Evolutionary conservation across 176 grass and related monocot species (phyloP), one percentile per base, ranked within the genome.

Genomic region (Ensete ventricosum): DNA sequence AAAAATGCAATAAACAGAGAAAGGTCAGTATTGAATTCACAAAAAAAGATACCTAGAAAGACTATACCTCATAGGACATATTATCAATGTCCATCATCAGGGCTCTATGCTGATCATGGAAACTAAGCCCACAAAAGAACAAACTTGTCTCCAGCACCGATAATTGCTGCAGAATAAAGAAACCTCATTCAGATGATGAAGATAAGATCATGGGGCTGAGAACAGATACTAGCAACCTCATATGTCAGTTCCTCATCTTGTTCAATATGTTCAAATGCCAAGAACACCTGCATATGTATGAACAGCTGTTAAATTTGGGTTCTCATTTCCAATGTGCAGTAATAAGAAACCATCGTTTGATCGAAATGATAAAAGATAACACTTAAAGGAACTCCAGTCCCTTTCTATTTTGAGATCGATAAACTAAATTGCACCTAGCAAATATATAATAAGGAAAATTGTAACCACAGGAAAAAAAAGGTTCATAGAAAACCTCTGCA

Each of bases 21-120:
- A 29, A 19, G 2, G 2, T 34, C 29, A 1, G 27, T 1, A 26
- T 14, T 72, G 9, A 17, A 54, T 26, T 9, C 11, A 27, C 14
- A 7, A 73, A 19, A 52, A 72, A 34, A 73, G 13, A 11, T 55
- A 3, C 11, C 73, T 55, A 55, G 71, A 27, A 16, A 54, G 77
- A 22, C 67, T 73, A 71, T 91, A 93, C 94, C 94, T 98, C 94
- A 85, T 98, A 99, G 11, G 95, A 93, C 95, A 93, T 89, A 73
- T 85, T 83, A 67, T 99, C 95, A 20, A 99, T 99, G 83, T 93
- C 90, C 95, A 93, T 85, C 77, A 88, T 87, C 95, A 93, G 76
- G 64, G 93, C 95, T 80, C 89, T 85, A 25, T 94, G 85, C 76
- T 85, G 82, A 76, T 99, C 95, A 53, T 82, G 55, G 78, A 94